Evolutionary conservation across 192 early-diverging fungal species (phyloP), one percentile per base, ranked within the genome.

Genomic region (Chytriomyces hyalinus): DNA sequence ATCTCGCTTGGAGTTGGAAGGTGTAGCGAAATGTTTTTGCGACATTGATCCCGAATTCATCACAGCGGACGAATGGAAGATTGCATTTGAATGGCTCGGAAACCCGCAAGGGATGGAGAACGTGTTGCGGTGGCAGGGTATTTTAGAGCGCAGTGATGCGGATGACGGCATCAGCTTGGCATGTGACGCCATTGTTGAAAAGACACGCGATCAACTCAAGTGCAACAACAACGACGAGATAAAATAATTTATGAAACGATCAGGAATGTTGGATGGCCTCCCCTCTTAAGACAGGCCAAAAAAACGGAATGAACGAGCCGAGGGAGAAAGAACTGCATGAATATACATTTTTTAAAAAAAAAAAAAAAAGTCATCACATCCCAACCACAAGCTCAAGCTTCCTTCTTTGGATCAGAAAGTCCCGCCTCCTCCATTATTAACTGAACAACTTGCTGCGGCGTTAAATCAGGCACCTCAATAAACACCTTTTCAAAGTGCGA

Each of bases 401-500:
- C 53, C 20, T 20, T 13, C 20, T 57, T 57, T 20, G 53, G 53
- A 57, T 73, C 71, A 28, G 44, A 9, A 10, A 73, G 57, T 10
- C 71, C 71, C 44, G 8, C 10, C 49, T 73, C 57, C 4, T 10
- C n/a, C 28, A 24, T 44, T 17, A 73, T 73, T 44, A 73, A 3
- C 17, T 61, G 46, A 11, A 49, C 71, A 62, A 73, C 59, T n/a
- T 73, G 46, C 20, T 10, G 7, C 28, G 71, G 71, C 3, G 44
- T 9, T 17, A 73, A 44, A 7, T 48, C 61, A 15, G 71, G 71
- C 61, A 73, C 61, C 60, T 73, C 71, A 11, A 73, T 26, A 45
- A 73, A 73, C 57, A 73, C 71, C 44, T 73, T 73, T 43, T 73
- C 71, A 48, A 62, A 73, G 46, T 73, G 71, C n/a, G 60, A 24